phyloP scores from a whole-genome alignment of 73 alveolate genomes.

The Paramecium sonneborni region DNA sequence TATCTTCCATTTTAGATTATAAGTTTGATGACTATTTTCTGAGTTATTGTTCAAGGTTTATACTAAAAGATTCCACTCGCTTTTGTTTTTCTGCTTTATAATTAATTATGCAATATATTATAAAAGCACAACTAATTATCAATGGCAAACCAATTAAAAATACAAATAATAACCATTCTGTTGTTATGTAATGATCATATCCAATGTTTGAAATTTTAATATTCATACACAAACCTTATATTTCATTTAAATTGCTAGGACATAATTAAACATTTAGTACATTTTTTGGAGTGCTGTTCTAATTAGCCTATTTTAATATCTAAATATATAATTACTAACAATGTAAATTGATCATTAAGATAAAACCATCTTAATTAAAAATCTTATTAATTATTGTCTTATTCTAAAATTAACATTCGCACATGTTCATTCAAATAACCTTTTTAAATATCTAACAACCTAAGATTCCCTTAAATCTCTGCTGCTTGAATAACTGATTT shows the following conservation, averaged over 20 bases:
- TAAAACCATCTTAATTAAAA: neutral
- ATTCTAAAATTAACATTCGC: neutral
- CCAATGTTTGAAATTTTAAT: neutral
- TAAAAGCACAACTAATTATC: neutral
- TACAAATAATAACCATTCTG: neutral
- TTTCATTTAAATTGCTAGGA: neutral
- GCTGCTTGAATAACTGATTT: neutral
- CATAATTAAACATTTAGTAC: neutral
- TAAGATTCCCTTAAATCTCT: neutral
- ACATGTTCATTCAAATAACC: conserved; percentile 21
- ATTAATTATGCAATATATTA: neutral
- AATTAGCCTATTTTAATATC: neutral
- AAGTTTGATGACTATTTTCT: neutral
- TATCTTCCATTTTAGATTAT: neutral
- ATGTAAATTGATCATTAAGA: conserved; percentile 3
- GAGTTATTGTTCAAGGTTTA: neutral
- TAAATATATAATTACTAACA: neutral
- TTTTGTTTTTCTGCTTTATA: neutral
- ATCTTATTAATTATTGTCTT: neutral
- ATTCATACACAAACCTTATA: neutral
- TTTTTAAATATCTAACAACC: neutral
- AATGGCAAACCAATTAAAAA: neutral
- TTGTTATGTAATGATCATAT: neutral
- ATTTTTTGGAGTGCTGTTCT: neutral
- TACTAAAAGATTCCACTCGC: neutral